Evolutionary conservation across 2,329 filamentous ascomycete genomes (phyloP).

Genomic region (Claviceps sp.): DNA sequence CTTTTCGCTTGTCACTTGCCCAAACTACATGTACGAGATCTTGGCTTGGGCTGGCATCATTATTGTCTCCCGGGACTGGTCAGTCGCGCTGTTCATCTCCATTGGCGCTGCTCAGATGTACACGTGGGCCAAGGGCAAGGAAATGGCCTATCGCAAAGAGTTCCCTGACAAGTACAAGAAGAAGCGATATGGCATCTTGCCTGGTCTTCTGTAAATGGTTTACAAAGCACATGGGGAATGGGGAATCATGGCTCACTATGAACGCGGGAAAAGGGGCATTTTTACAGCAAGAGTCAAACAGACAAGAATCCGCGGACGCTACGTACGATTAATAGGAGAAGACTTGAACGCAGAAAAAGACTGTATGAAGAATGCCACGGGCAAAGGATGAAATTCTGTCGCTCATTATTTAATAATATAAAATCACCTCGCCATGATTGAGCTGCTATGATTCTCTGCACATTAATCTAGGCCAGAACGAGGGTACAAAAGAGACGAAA

Average conservation of each 20-base stretch:
- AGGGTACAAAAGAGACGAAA: too few relatives aligned
- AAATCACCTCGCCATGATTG: too few relatives aligned
- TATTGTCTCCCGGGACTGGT: conserved; percentile 65
- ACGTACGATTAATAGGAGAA: too few relatives aligned
- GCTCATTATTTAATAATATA: too few relatives aligned
- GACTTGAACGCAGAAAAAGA: background rate
- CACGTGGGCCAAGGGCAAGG: conserved; percentile 82
- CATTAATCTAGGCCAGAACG: too few relatives aligned
- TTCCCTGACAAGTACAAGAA: conserved; percentile 92
- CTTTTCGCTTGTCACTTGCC: conserved; percentile 80
- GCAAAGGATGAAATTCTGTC: too few relatives aligned
- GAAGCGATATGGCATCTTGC: conserved; percentile 76
- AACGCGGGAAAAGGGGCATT: background rate
- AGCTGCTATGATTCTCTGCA: too few relatives aligned
- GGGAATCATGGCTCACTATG: background rate
- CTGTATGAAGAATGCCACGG: background rate
- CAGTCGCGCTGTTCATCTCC: conserved; percentile 61
- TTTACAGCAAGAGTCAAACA: background rate
- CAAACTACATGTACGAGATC: conserved; percentile 93
- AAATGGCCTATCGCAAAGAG: conserved; percentile 76
- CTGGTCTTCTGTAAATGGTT: conserved; percentile 53
- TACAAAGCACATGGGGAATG: background rate
- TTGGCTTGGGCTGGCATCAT: conserved; percentile 77
- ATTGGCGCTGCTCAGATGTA: conserved; percentile 71
- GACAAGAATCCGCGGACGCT: background rate